phyloP scores from a whole-genome alignment of 2,329 filamentous ascomycete species.

The Pezicula radicicola region DNA sequence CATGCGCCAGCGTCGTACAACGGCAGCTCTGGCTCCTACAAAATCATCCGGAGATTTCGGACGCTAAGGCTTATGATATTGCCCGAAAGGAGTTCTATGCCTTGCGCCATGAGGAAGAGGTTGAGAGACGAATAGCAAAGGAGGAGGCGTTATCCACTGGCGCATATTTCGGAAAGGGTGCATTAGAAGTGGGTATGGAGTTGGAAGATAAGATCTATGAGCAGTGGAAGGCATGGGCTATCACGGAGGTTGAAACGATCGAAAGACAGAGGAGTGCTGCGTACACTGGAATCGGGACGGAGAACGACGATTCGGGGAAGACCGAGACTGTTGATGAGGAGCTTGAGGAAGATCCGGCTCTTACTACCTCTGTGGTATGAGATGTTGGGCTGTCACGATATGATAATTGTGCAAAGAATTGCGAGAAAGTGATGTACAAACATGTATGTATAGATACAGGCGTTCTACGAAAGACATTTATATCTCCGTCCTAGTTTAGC shows the following conservation, averaged over 20 bases:
- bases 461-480: no score
- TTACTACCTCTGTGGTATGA: no score
- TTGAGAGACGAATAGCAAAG: slow-evolving; percentile 75
- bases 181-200: slow-evolving; percentile 73
- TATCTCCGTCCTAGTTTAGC: no score
- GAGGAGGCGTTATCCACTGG: slow-evolving; percentile 87
- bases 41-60: slow-evolving; percentile 53
- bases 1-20: slow-evolving; percentile 73
- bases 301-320: slow-evolving; percentile 26
- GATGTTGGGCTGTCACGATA: no score
- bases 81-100: slow-evolving; percentile 90
- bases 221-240: slow-evolving; percentile 80
- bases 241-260: slow-evolving; percentile 39
- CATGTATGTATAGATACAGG: no score
- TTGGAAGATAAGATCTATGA: slow-evolving; percentile 80
- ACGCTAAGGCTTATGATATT: slow-evolving; percentile 74
- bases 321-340: slow-evolving; percentile 3
- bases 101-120: slow-evolving; percentile 76
- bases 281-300: slow-evolving; percentile 40
- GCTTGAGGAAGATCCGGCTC: no score
- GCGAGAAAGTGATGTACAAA: no score
- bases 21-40: slow-evolving; percentile 84
- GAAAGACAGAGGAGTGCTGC: slow-evolving; percentile 38
- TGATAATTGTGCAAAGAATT: no score
- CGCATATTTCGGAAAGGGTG: slow-evolving; percentile 80